Conservation (phyloP, 2,329 filamentous ascomycete species). For the Aspergillus pseudonomiae region DNA sequence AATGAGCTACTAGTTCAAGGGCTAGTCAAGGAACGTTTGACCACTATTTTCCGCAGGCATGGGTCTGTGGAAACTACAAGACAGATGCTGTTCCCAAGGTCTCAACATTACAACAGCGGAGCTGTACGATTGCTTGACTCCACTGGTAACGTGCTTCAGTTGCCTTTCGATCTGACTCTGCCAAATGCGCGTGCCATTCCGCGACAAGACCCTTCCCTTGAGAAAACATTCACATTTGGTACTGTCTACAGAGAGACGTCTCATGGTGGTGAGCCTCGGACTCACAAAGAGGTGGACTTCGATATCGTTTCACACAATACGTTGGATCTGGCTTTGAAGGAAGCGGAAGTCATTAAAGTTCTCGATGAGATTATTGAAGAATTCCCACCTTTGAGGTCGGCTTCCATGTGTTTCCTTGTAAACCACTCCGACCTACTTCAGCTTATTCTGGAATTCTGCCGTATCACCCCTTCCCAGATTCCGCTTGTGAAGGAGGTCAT, state of each 20-base stretch:
- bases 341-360: constrained; percentile 92
- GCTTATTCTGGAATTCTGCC: constrained; percentile 86
- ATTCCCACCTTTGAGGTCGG: constrained; percentile 73
- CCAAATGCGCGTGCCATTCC: constrained; percentile 85
- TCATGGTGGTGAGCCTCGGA: constrained; percentile 77
- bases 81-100: constrained; percentile 78
- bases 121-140: constrained; percentile 80
- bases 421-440: constrained; percentile 87
- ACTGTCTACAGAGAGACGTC: constrained; percentile 80
- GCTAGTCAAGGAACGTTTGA: constrained; percentile 73
- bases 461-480: constrained; percentile 70
- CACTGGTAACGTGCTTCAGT: constrained; percentile 83
- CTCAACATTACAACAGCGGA: constrained; percentile 73
- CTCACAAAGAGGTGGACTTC: constrained; percentile 90
- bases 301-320: constrained; percentile 87
- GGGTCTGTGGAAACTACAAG: constrained; percentile 82
- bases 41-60: constrained; percentile 81
- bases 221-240: constrained; percentile 84
- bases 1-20: constrained; percentile 66
- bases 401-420: constrained; percentile 83
- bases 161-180: constrained; percentile 92
- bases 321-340: constrained; percentile 81
- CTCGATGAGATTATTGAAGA: constrained; percentile 84
- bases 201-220: constrained; percentile 62
- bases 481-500: constrained; percentile 77